Evolutionary conservation across 192 early-diverging fungal genomes (phyloP), one percentile per base, ranked within the genome.

Genomic region (Chytriomyces hyalinus): DNA sequence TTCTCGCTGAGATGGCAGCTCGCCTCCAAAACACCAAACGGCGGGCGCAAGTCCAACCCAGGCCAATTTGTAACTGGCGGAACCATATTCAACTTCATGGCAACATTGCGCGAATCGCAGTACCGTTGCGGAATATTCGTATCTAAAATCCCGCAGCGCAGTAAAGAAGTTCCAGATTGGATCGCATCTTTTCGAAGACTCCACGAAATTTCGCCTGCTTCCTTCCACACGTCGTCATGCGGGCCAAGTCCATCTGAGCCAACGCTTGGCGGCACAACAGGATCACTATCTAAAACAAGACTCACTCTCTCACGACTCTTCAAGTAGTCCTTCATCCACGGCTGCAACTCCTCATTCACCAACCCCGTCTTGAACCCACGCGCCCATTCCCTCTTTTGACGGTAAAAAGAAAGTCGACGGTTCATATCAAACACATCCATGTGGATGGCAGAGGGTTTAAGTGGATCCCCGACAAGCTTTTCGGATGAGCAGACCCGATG

Each of bases 51-150:
- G 49, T 65, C 77, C 7, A 62, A 26, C 3, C 73, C 73, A 9
- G 28, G 28, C 5, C 13, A 6, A 15, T 49, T 17, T 9, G 28
- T 24, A n/a, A 65, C 48, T 13, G n/a, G 24, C 8, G 69, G 67
- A 11, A 78, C 44, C 59, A 48, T 15, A 15, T 62, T 61, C 68
- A 72, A 49, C 13, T 61, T 45, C 9, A 78, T 24, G 9, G 77
- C 77, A 26, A 78, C 17, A 50, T 78, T 78, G 15, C 61, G 60
- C 8, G 70, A 61, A 8, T 65, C 68, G 62, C 77, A 78, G 51
- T 78, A 78, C 20, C 77, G 68, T 63, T 78, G 67, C 44, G 77
- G 77, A 49, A 78, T 65, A 2, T 65, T 46, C 13, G 24, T 9
- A 63, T 78, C 77, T 5, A 70, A 9, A 15, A 65, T 15, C 20